A percentile compares a stretch with the other conserved stretches of the same genome.
Conservation (phyloP, 176 grass and related monocot species). For the Paspalum notatum region DNA sequence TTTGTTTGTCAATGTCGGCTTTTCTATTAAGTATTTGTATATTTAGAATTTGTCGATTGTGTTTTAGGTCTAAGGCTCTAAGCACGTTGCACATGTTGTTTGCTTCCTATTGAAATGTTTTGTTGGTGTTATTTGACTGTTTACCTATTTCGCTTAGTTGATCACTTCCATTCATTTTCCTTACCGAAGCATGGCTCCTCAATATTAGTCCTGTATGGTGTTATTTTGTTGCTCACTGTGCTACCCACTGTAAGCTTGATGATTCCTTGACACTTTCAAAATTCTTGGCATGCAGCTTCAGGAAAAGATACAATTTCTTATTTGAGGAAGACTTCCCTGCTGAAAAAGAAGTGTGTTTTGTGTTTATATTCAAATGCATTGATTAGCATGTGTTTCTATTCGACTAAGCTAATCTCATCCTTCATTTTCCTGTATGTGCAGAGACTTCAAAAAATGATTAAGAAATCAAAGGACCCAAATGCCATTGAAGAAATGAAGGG, state of each 20-base stretch:
- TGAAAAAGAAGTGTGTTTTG: constrained; percentile 68
- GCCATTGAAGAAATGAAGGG: constrained; percentile 74
- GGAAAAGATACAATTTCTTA: constrained; percentile 90
- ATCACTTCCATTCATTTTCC: background rate
- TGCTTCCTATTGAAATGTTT: constrained; percentile 1
- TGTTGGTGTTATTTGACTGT: background rate
- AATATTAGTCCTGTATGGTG: background rate
- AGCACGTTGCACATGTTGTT: background rate
- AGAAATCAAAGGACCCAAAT: constrained; percentile 79
- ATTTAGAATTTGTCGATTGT: background rate
- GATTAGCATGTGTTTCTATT: constrained; percentile 18
- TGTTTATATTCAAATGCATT: constrained; percentile 21
- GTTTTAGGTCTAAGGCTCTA: background rate
- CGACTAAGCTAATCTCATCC: background rate
- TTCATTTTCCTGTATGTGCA: constrained; percentile 40
- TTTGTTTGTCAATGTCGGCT: background rate
- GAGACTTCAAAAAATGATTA: constrained; percentile 83
- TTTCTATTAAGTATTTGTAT: background rate
- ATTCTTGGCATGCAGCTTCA: constrained; percentile 60
- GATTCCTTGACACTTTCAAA: background rate
- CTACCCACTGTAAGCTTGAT: background rate
- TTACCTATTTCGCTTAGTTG: background rate
- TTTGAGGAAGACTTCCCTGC: constrained; percentile 77
- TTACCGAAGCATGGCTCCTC: background rate
- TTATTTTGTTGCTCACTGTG: constrained; percentile 6